Evolutionary conservation across 2,329 filamentous ascomycete genomes (phyloP).

Genomic region (Geoglossum cookeanum): DNA sequence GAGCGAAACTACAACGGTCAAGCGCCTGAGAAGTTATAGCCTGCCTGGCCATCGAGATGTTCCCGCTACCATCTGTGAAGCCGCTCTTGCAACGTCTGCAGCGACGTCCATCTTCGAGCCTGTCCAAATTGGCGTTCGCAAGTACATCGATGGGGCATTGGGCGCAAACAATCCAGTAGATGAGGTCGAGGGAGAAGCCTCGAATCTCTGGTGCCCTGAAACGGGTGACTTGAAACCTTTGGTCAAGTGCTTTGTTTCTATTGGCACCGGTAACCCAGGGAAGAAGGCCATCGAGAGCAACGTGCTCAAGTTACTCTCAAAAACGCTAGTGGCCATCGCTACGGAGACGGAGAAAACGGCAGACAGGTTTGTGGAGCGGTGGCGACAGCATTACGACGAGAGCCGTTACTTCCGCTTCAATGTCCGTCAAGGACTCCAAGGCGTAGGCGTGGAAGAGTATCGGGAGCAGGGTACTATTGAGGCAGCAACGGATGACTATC

Average conservation of each 20-base stretch:
- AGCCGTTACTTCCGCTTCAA: constrained; percentile 19
- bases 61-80: constrained; percentile 15
- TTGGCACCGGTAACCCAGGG: constrained; percentile 15
- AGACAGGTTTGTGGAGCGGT: constrained; percentile 13
- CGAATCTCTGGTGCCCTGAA: constrained; percentile 15
- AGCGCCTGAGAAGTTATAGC: constrained; percentile 14
- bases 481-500: constrained; percentile 13
- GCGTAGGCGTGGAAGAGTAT: constrained; percentile 14
- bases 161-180: constrained; percentile 17
- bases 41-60: constrained; percentile 11
- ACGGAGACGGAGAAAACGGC: constrained; percentile 17
- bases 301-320: constrained; percentile 7
- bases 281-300: constrained; percentile 11
- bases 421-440: constrained; percentile 17
- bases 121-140: constrained; percentile 12
- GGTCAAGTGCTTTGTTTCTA: constrained; percentile 17
- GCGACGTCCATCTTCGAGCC: constrained; percentile 16
- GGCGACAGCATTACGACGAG: constrained; percentile 12
- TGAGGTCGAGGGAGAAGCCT: constrained; percentile 14
- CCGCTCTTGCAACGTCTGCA: constrained; percentile 17
- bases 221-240: constrained; percentile 14
- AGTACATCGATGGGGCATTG: constrained; percentile 15
- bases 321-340: constrained; percentile 14
- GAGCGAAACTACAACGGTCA: constrained; percentile 8
- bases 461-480: constrained; percentile 11